Percentiles rank a stretch among this genome's conserved stretches.
These are phyloP conservation scores for Coemansia nantahalensis DNA, from an alignment of 192 early-diverging fungal genomes.

Conservation along the genomic window DNA sequence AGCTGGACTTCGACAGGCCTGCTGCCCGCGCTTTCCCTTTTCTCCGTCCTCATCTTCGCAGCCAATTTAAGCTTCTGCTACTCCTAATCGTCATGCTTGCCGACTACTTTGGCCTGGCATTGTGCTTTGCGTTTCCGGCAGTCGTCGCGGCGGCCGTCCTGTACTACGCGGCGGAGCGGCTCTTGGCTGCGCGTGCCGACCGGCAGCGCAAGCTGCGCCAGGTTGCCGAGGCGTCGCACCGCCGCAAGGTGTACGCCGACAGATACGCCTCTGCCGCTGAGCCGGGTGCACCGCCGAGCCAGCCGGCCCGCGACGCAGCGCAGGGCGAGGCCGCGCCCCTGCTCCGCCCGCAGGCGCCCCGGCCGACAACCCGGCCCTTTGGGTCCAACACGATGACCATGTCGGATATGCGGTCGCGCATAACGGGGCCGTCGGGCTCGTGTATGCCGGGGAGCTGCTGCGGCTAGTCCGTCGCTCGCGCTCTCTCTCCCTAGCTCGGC, in stretches of 20 bases:
- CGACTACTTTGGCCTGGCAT: conserved; percentile 1
- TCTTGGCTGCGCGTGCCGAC: neutral
- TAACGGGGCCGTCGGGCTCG: conserved; percentile 10
- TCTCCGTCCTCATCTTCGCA: neutral
- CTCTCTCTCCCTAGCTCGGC: too few species aligned
- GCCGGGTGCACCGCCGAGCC: neutral
- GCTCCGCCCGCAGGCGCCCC: conserved; percentile 22
- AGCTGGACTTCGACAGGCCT: too few species aligned
- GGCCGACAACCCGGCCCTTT: conserved; percentile 14
- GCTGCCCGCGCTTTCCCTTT: neutral
- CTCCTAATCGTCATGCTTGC: conserved; percentile 6
- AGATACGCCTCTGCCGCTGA: conserved; percentile 1
- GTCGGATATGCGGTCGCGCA: conserved; percentile 18
- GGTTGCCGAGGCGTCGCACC: conserved; percentile 2
- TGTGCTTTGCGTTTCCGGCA: conserved; percentile 22
- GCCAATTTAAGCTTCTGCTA: too few species aligned
- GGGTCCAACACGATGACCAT: conserved; percentile 30
- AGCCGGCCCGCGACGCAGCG: neutral
- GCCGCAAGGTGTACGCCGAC: conserved; percentile 10
- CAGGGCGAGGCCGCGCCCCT: conserved; percentile 1
- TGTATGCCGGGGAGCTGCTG: conserved; percentile 28
- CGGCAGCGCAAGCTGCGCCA: conserved; percentile 1
- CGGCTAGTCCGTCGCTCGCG: too few species aligned
- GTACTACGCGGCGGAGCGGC: conserved; percentile 3
- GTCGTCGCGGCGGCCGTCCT: conserved; percentile 11